phyloP scores from a whole-genome alignment of 169 alveolate species.

The Plasmodium chabaudi region DNA sequence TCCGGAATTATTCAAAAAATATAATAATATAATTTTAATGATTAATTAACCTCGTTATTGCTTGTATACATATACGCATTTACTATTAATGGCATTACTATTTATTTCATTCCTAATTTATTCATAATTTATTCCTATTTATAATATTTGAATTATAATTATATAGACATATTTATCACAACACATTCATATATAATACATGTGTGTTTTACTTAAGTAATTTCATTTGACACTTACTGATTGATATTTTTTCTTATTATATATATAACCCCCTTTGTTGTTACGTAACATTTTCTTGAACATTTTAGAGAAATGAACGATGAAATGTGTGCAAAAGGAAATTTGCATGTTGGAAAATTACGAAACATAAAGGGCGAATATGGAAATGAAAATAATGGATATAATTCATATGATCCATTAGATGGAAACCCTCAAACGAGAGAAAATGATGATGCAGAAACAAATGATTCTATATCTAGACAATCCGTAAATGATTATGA shows the following conservation, averaged over 20 bases:
- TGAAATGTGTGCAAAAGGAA: constrained; percentile 54
- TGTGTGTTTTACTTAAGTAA: neutral
- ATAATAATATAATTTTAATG: no score
- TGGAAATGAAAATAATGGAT: constrained; percentile 1
- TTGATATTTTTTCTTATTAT: neutral
- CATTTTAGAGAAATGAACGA: constrained; percentile 11
- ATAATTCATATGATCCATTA: constrained; percentile 16
- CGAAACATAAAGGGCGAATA: constrained; percentile 5
- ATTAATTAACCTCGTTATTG: no score
- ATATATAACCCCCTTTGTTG: neutral
- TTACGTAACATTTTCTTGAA: no score
- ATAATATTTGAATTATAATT: no score
- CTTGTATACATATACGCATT: no score
- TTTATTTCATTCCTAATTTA: no score
- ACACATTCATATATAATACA: neutral
- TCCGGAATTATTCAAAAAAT: no score
- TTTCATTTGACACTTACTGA: no score
- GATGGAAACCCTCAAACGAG: neutral
- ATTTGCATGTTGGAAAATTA: constrained; percentile 11
- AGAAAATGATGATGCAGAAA: constrained; percentile 1
- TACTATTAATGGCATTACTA: no score
- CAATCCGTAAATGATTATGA: neutral
- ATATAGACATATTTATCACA: no score
- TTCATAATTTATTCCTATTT: no score
- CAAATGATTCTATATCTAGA: constrained; percentile 1